Evolutionary conservation across 1,284 basidiomycete genomes (phyloP).

Genomic region (Chiua sp.): DNA sequence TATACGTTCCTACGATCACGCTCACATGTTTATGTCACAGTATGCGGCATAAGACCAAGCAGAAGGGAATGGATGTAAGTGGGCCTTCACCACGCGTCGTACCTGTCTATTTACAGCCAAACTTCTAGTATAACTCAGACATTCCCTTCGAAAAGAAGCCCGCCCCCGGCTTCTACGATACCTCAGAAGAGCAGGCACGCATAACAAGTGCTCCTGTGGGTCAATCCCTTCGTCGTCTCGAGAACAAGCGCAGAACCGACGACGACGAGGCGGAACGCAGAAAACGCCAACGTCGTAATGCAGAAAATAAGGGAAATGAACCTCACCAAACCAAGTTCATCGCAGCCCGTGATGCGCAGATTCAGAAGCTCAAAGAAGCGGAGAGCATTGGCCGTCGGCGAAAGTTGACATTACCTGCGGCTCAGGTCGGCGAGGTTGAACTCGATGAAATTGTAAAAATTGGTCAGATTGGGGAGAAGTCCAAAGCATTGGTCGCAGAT

Average conservation of each 20-base stretch:
- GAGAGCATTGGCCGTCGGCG: conserved; percentile 92
- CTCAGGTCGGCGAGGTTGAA: conserved; percentile 96
- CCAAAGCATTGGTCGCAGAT: conserved; percentile 82
- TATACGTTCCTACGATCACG: conserved; percentile 1
- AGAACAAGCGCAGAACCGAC: conserved; percentile 94
- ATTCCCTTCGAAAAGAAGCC: conserved; percentile 99
- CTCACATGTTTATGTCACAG: conserved; percentile 42
- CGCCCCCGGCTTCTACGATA: conserved; percentile 97
- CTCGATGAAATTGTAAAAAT: conserved; percentile 99
- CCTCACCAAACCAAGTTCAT: conserved; percentile 90
- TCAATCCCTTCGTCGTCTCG: conserved; percentile 85
- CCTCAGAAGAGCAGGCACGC: conserved; percentile 93
- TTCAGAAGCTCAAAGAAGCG: conserved; percentile 96
- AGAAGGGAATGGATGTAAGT: conserved; percentile 95
- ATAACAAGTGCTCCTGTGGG: conserved; percentile 89
- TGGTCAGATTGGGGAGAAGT: conserved; percentile 90
- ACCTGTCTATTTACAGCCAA: conserved; percentile 6
- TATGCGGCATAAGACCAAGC: conserved; percentile 91
- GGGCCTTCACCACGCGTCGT: background rate
- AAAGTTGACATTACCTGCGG: conserved; percentile 85
- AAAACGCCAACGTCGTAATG: conserved; percentile 80
- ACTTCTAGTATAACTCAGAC: conserved; percentile 91
- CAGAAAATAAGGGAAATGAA: conserved; percentile 63
- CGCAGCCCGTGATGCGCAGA: conserved; percentile 93
- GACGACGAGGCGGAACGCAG: conserved; percentile 86